Percentiles rank a stretch among this genome's conserved stretches.
These are phyloP conservation scores for Mucor velutinosus DNA, from an alignment of 371 early-diverging fungal species.

Conservation along the genomic window DNA sequence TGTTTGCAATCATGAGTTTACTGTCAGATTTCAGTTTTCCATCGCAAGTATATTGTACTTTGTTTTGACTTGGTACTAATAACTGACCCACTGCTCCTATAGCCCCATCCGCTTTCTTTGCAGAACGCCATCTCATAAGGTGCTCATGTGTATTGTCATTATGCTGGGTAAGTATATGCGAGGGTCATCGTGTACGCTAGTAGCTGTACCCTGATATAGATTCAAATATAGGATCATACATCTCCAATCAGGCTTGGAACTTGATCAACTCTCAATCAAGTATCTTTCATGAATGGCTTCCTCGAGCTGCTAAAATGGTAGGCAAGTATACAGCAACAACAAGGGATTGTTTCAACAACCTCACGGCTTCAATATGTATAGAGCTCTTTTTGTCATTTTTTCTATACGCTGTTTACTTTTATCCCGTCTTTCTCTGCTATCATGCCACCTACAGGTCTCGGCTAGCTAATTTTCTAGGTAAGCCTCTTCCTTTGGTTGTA, in stretches of 20 bases:
- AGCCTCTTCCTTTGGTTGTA: not conserved
- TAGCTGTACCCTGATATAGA: not conserved
- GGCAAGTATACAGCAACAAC: constrained; percentile 23
- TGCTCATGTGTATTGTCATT: constrained; percentile 46
- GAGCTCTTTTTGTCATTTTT: constrained; percentile 53
- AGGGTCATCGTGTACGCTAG: not conserved
- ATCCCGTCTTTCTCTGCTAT: constrained; percentile 51
- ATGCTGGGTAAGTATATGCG: constrained; percentile 37
- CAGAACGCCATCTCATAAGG: constrained; percentile 44
- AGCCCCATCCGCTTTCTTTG: constrained; percentile 50
- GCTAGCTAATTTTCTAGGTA: constrained; percentile 40
- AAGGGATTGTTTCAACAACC: not conserved
- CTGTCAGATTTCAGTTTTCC: constrained; percentile 37
- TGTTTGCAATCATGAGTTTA: constrained; percentile 38
- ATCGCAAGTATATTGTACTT: constrained; percentile 30
- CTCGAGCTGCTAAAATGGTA: constrained; percentile 45
- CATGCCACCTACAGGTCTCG: constrained; percentile 48
- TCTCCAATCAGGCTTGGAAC: constrained; percentile 55
- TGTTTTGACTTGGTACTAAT: no score
- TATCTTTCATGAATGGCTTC: constrained; percentile 49
- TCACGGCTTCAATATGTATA: not conserved
- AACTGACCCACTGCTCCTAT: not conserved
- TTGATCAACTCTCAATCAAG: constrained; percentile 44
- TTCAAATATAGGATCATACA: constrained; percentile 40
- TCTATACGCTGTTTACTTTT: constrained; percentile 54